phyloP scores from a whole-genome alignment of 306 rosid genomes.

The Rosa rugosa region DNA sequence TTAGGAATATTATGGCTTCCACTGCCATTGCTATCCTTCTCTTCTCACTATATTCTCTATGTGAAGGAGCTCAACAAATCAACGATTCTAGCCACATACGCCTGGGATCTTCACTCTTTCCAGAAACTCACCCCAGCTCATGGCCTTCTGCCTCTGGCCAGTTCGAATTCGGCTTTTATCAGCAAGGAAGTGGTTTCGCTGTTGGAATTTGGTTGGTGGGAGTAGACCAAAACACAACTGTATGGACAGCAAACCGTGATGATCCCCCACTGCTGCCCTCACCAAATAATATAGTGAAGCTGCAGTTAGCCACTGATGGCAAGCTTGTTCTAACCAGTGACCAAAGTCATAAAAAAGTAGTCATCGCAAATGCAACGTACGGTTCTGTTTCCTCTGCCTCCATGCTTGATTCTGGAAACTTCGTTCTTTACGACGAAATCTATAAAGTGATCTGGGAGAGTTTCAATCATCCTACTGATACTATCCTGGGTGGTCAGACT shows the following conservation, averaged over 20 bases:
- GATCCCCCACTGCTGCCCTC: slow-evolving; percentile 2
- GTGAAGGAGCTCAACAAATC: not conserved
- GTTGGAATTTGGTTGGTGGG: slow-evolving; percentile 22
- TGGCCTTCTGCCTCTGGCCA: slow-evolving; percentile 23
- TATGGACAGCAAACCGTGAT: slow-evolving; percentile 31
- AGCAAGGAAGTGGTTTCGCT: slow-evolving; percentile 14
- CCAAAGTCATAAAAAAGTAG: not conserved
- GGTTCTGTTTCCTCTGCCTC: slow-evolving; percentile 15
- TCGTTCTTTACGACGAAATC: slow-evolving; percentile 1
- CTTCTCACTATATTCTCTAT: not conserved
- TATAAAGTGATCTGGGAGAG: slow-evolving; percentile 5
- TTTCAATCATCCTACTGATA: slow-evolving; percentile 20
- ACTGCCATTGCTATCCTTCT: not conserved
- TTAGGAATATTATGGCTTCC: not conserved
- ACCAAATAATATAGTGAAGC: not conserved
- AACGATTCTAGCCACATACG: not conserved
- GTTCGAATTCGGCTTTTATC: slow-evolving; percentile 29
- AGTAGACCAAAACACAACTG: slow-evolving; percentile 14
- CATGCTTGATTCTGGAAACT: slow-evolving; percentile 27
- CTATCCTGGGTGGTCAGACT: slow-evolving; percentile 12
- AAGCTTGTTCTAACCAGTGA: not conserved
- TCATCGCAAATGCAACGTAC: not conserved
- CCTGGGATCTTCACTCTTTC: slow-evolving; percentile 13
- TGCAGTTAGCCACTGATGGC: not conserved
- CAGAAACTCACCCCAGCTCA: not conserved